Percentiles rank a stretch among this genome's conserved stretches.
Conservation (phyloP, 805 yeast genomes). For the Scheffersomyces stipitis region DNA sequence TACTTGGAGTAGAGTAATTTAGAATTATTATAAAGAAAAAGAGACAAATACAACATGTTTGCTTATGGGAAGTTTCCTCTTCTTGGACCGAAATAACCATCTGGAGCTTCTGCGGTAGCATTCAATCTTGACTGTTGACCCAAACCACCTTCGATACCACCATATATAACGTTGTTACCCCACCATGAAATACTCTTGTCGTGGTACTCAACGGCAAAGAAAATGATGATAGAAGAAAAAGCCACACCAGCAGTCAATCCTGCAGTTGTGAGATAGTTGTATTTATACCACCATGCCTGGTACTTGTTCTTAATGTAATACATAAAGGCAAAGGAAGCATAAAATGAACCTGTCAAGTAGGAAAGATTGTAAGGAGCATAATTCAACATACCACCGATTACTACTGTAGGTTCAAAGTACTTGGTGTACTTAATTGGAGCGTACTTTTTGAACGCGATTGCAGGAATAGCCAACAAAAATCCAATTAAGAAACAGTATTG, state of each 20-base stretch:
- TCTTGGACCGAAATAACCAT: slow-evolving; percentile 39
- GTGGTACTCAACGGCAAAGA: slow-evolving; percentile 12
- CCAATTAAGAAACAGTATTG: slow-evolving; percentile 34
- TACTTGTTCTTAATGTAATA: slow-evolving; percentile 5
- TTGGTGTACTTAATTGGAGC: slow-evolving; percentile 15
- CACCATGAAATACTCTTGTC: slow-evolving; percentile 16
- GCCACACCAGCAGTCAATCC: slow-evolving; percentile 14
- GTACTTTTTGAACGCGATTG: slow-evolving; percentile 11
- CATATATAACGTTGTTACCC: slow-evolving; percentile 19
- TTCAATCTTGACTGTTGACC: slow-evolving; percentile 25
- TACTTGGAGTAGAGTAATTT: too few species aligned
- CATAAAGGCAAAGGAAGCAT: slow-evolving; percentile 7
- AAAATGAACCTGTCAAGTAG: slow-evolving; percentile 11
- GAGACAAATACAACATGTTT: too few species aligned
- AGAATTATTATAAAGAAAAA: too few species aligned
- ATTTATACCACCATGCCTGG: slow-evolving; percentile 10
- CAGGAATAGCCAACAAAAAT: slow-evolving; percentile 22
- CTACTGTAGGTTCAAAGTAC: slow-evolving; percentile 31
- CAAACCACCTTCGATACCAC: slow-evolving; percentile 15
- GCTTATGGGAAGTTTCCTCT: slow-evolving; percentile 24
- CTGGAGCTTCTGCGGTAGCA: slow-evolving; percentile 22
- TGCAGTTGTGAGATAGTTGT: slow-evolving; percentile 11
- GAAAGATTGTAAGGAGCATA: slow-evolving; percentile 12
- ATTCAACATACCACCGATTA: slow-evolving; percentile 24
- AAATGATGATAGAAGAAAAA: slow-evolving; percentile 11